Evolutionary conservation across 495 filamentous ascomycete genomes (phyloP), one percentile per base, ranked within the genome.

Genomic region (Neurospora sp.): DNA sequence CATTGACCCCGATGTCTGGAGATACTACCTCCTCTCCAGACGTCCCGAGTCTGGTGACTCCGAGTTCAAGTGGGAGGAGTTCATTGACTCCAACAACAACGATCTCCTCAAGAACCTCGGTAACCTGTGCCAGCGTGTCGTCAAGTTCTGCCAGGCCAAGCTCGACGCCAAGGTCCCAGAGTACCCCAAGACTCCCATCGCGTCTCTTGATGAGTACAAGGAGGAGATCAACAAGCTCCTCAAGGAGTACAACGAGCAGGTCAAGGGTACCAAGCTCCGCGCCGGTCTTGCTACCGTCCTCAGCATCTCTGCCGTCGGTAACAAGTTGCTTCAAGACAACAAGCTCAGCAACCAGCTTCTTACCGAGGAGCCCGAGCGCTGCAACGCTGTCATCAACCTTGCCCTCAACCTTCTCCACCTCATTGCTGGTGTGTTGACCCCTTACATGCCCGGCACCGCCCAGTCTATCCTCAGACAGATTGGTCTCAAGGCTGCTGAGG

Each of bases 71-170:
- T 97, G 94, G 94, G 75, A 79, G 80, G 85, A 89, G 22, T 98
- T 98, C 81, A 89, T 95, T 61, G 87, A 89, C 9, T 86, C 87
- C 74, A 98, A 97, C 87, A 98, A 98, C 84, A 93, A 89, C 77
- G 92, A 95, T 78, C 86, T 98, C 8, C 88, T 98, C 3, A 91
- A 91, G 70, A 97, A 97, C 77, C 86, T 97, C 9, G 95, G 95
- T 69, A 98, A 98, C 84, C 92, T 97, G 73, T 93, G 95, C 78
- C 96, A 97, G 81, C 92, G 95, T 35, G 87, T 98, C 68, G 85
- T 98, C 82, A 98, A 98, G 82, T 94, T 97, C 76, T 89, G 93
- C 72, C 90, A 93, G 77, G 89, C 91, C 20, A 90, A 90, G 75
- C 89, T 92, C 77, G 86, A 88, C 73, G 89, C 88, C 41, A 83